phyloP scores from a whole-genome alignment of 352 stramenopile species.

The Pythium insidiosum region DNA sequence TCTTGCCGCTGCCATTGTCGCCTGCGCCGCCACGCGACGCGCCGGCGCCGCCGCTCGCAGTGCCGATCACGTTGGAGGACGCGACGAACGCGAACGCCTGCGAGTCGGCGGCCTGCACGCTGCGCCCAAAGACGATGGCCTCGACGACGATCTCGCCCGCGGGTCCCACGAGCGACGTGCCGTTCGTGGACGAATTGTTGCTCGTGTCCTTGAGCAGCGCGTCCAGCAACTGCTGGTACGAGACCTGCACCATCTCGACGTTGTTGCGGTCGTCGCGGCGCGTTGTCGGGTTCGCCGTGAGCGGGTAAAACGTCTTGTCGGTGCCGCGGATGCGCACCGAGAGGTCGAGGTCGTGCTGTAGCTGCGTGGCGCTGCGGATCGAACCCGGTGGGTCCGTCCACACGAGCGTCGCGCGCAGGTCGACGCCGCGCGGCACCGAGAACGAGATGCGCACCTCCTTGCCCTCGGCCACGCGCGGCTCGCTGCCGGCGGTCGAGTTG shows the following conservation, averaged over 20 bases:
- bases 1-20: background rate
- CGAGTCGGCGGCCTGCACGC: conserved; percentile 38
- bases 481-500: conserved; percentile 55
- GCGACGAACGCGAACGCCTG: conserved; percentile 76
- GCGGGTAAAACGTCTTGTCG: conserved; percentile 42
- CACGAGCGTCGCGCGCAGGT: conserved; percentile 63
- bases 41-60: conserved; percentile 21
- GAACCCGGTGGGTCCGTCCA: conserved; percentile 75
- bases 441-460: conserved; percentile 66
- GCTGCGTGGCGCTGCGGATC: conserved; percentile 42
- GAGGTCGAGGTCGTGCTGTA: conserved; percentile 77
- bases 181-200: conserved; percentile 9
- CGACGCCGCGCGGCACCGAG: conserved; percentile 47
- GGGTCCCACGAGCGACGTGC: conserved; percentile 13
- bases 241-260: conserved; percentile 76
- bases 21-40: background rate
- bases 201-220: too few species aligned
- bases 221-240: conserved; percentile 49
- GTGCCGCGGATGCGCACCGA: conserved; percentile 52
- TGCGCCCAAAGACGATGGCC: conserved; percentile 55
- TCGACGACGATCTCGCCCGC: conserved; percentile 68
- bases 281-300: conserved; percentile 40
- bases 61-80: conserved; percentile 68
- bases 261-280: conserved; percentile 75
- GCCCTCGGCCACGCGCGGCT: conserved; percentile 40